Evolutionary conservation across 805 yeast species (phyloP), one percentile per base, ranked within the genome.

Genomic region (Saccharomycopsis selenospora): DNA sequence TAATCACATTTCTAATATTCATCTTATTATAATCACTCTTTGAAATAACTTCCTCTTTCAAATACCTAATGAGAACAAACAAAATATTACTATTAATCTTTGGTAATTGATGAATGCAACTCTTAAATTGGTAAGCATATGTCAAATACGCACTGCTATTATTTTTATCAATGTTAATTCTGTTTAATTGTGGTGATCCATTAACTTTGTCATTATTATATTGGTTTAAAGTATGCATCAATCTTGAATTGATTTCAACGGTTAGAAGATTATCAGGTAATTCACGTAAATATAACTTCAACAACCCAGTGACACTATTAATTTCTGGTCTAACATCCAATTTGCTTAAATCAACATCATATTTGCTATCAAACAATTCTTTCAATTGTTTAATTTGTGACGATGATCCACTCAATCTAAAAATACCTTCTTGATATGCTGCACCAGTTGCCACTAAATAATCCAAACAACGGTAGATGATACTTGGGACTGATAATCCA

Each of bases 321-420:
- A 86, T 81, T 63, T 90, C 96, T 0, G 80, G 80, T 33, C 61
- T 53, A 4, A 42, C 48, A 8, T 43, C 57, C 55, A 36, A 40
- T 36, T 65, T 64, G 53, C 70, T 73, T 46, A 90, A 69, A 59
- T 86, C 88, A 41, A 85, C 68, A 61, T 90, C 96, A 49, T 75
- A 74, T 3, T 74, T 70, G 10, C 62, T 69, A 60, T 89, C 86
- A 67, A 85, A 91, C 42, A 67, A 70, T 42, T 77, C 85, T 57
- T 82, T 85, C 50, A 86, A 71, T 36, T 71, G 76, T 54, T 81
- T 77, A 36, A 86, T 87, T 46, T 82, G 73, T 1, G 88, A 75
- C 48, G 89, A 84, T 30, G 95, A 86, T 3, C 98, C 98, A 64
- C 90, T 86, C 49, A 89, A 68, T 53, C 99, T 72, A 68, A 93